Evolutionary conservation across 2,329 filamentous ascomycete genomes (phyloP).

Genomic region (Thermomyces lanuginosus): DNA sequence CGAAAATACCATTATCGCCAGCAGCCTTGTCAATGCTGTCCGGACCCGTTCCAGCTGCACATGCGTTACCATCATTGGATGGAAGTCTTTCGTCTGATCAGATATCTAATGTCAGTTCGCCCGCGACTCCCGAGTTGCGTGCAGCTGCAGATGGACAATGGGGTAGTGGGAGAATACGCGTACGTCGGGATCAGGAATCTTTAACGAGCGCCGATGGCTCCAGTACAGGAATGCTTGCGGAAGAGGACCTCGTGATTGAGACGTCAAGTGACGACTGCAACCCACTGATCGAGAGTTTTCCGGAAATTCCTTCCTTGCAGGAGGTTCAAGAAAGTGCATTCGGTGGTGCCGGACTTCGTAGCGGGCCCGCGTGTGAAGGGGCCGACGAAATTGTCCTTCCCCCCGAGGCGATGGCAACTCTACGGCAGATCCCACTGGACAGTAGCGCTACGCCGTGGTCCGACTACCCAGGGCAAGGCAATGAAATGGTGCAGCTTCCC

Average conservation of each 20-base stretch:
- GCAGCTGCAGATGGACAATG: constrained; percentile 45
- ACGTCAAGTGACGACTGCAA: constrained; percentile 43
- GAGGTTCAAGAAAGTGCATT: no score
- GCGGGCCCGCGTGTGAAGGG: no score
- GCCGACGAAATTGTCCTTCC: constrained; percentile 52
- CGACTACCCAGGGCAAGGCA: constrained; percentile 32
- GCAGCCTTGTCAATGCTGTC: constrained; percentile 57
- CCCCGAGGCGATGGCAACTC: constrained; percentile 60
- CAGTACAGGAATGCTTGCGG: constrained; percentile 12
- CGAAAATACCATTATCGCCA: constrained; percentile 56
- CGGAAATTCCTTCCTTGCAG: constrained; percentile 19
- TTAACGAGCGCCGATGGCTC: constrained; percentile 13
- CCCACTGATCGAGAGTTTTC: constrained; percentile 25
- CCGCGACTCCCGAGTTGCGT: constrained; percentile 61
- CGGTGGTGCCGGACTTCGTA: no score
- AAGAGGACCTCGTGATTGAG: constrained; percentile 25
- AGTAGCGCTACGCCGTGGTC: constrained; percentile 25
- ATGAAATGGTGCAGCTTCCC: constrained; percentile 49
- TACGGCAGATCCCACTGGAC: constrained; percentile 54
- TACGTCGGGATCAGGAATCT: constrained; percentile 18
- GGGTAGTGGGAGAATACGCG: constrained; percentile 28
- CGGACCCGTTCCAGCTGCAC: constrained; percentile 53
- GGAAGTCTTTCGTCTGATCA: constrained; percentile 81
- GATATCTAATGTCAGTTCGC: constrained; percentile 65
- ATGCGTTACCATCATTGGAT: constrained; percentile 74